Conservation (phyloP, 805 yeast species). For the Groenewaldozyma tartarivorans region DNA sequence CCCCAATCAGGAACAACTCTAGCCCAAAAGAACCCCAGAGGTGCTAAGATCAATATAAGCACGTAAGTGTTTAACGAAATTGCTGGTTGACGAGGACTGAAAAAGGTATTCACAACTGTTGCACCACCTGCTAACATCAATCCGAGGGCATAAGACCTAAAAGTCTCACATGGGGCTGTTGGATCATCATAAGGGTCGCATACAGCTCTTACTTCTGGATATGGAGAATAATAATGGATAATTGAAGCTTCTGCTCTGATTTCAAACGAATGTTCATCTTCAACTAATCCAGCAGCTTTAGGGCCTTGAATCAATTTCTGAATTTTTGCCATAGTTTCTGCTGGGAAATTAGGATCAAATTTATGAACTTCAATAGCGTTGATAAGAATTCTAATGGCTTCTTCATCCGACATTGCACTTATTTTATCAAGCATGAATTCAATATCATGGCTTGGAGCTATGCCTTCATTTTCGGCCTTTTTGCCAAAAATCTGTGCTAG, state of each 20-base stretch:
- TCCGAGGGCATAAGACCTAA: conserved; percentile 34
- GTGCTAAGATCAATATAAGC: conserved; percentile 38
- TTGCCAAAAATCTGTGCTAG: not conserved
- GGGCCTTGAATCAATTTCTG: conserved; percentile 19
- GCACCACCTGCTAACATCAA: conserved; percentile 40
- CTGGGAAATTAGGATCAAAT: conserved; percentile 41
- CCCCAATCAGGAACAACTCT: conserved; percentile 38
- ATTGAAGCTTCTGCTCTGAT: conserved; percentile 31
- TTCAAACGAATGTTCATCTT: conserved; percentile 21
- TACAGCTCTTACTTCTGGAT: conserved; percentile 50
- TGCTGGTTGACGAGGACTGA: conserved; percentile 44
- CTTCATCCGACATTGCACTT: conserved; percentile 26
- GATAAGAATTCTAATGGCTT: conserved; percentile 33
- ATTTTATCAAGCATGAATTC: conserved; percentile 9
- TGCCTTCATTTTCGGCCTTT: conserved; percentile 3
- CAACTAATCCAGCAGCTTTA: conserved; percentile 8
- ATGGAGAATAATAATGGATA: conserved; percentile 37
- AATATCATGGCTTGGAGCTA: conserved; percentile 7
- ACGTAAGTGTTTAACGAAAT: conserved; percentile 35
- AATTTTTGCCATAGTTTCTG: conserved; percentile 29
- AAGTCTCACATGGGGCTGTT: conserved; percentile 34
- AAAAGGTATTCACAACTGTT: conserved; percentile 46
- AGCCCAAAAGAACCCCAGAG: conserved; percentile 40
- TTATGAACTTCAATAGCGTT: conserved; percentile 35
- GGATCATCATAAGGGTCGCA: conserved; percentile 45